Evolutionary conservation across 768 basidiomycete species (phyloP).

Genomic region (Termitomyces sp.): DNA sequence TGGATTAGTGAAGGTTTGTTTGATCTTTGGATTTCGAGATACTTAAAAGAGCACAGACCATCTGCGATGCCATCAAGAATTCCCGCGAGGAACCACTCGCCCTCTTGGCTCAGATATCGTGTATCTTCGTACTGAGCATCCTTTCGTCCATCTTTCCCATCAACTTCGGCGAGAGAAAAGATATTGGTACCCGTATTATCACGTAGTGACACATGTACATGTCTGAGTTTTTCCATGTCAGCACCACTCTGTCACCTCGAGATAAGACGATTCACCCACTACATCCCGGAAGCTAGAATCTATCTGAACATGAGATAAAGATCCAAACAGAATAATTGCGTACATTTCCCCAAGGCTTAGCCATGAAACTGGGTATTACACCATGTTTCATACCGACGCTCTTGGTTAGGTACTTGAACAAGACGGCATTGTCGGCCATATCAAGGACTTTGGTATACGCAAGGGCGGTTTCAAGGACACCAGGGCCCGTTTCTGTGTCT

Average conservation of each 20-base stretch:
- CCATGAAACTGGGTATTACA: constrained; percentile 96
- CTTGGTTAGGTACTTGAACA: constrained; percentile 93
- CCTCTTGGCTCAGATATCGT: constrained; percentile 74
- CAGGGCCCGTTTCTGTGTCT: constrained; percentile 94
- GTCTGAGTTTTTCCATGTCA: constrained; percentile 34
- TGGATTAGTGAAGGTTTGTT: neutral
- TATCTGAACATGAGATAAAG: neutral
- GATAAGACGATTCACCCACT: constrained; percentile 59
- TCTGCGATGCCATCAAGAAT: constrained; percentile 86
- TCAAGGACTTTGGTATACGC: constrained; percentile 73
- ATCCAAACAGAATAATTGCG: constrained; percentile 20
- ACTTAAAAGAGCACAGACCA: constrained; percentile 32
- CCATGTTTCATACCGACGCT: constrained; percentile 86
- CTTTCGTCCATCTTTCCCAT: constrained; percentile 55
- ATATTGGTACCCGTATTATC: constrained; percentile 64
- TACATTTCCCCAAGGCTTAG: constrained; percentile 93
- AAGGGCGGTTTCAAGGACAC: constrained; percentile 82
- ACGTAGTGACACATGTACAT: constrained; percentile 87
- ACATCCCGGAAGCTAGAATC: constrained; percentile 79
- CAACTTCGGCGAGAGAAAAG: constrained; percentile 66
- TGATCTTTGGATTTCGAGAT: neutral
- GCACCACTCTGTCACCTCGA: neutral
- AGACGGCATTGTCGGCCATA: constrained; percentile 87
- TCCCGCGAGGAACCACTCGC: constrained; percentile 94
- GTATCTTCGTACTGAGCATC: constrained; percentile 78